Evolutionary conservation across 1,284 basidiomycete species (phyloP), one percentile per base, ranked within the genome.

Genomic region (Sporisorium reilianum): DNA sequence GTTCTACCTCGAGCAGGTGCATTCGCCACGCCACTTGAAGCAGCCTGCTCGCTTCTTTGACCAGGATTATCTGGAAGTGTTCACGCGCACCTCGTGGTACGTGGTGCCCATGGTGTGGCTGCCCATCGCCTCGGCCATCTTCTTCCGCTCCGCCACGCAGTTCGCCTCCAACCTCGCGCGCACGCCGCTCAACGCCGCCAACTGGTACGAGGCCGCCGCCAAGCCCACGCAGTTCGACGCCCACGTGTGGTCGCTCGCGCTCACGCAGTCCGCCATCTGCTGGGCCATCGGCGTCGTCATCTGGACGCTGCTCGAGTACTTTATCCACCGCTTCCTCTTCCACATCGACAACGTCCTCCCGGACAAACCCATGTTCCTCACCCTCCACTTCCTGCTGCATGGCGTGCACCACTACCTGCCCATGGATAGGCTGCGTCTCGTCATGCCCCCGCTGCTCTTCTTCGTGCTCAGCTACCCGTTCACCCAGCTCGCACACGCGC

Each of bases 321-420:
- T 87, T n/a, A 86, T 99, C 82, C 97, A 99, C 86, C 91, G 96
- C 32, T 98, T 97, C 90, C 87, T 99, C 56, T 99, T 99, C 90
- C 97, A 99, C 86, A 87, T 99, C 78, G 97, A 99, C 85, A 87
- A 90, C n/a, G 85, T 89, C 78, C 89, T 99, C 16, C 97, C 96
- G 7, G 96, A 98, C 85, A 88, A 87, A 62, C 91, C 92, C 22
- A 86, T 88, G 65, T 93, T 92, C 85, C 88, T 99, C 80, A 90
- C 90, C 51, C 85, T 98, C 36, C 96, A 99, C 86, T 99, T 99
- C 87, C 85, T 95, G 80, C 88, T 95, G 80, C 96, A 99, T 85
- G 96, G 97, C 23, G 91, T 99, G 49, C 96, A 99, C 85, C 96
- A 99, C 87, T 99, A 96, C 84, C 87, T 99, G 62, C 96, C 95